These are phyloP conservation scores for Alternaria triticimaculans DNA, from an alignment of 2,329 filamentous ascomycete genomes.

Conservation along the genomic window DNA sequence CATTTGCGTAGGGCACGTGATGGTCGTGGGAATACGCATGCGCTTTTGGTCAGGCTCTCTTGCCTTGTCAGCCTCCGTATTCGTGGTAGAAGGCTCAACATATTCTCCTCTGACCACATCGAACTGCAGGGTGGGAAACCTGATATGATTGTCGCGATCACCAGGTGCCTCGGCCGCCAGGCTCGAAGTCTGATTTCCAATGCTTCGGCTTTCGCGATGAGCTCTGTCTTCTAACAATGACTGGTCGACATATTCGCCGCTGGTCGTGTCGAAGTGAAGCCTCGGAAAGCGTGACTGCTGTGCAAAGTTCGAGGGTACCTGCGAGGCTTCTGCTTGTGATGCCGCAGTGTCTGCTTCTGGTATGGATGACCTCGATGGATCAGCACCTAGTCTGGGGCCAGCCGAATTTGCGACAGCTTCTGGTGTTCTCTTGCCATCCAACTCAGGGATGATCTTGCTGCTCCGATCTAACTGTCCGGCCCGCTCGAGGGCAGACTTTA, in stretches of 20 bases:
- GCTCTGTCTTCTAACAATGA: background rate
- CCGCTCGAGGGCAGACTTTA: constrained; percentile 49
- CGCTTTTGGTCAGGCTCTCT: background rate
- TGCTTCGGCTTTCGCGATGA: background rate
- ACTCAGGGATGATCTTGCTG: constrained; percentile 35
- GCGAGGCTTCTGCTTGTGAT: background rate
- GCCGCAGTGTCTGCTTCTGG: background rate
- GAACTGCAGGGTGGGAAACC: background rate
- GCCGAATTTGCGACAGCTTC: rapidly evolving
- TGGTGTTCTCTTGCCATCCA: background rate
- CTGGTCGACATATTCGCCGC: background rate
- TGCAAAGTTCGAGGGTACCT: background rate
- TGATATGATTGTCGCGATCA: background rate
- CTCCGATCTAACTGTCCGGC: constrained; percentile 33
- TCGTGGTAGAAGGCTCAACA: background rate
- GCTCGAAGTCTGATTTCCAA: too few relatives aligned
- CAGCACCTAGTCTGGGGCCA: background rate
- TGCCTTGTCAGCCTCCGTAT: background rate
- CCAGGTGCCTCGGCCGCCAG: background rate
- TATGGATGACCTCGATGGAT: background rate
- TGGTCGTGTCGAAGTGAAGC: background rate
- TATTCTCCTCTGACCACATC: constrained; percentile 1
- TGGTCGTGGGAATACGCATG: constrained; percentile 32
- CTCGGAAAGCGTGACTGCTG: background rate
- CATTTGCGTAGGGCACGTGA: background rate